Percentiles rank a stretch among this genome's conserved stretches.
Conservation (phyloP, 2,329 filamentous ascomycete genomes). For the Alternaria atra region DNA sequence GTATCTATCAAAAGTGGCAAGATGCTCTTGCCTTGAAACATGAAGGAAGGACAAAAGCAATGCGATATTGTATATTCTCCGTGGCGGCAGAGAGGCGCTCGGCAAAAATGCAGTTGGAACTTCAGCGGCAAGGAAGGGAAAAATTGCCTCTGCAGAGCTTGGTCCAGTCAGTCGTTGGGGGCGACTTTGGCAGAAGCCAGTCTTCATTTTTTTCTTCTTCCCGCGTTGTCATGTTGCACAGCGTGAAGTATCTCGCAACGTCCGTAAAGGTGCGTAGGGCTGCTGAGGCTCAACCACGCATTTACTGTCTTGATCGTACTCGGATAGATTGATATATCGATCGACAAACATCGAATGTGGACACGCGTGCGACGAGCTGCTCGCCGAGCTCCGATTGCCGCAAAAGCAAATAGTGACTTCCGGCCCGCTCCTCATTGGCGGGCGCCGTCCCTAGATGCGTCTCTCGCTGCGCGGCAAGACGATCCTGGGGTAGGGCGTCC, state of each 20-base stretch:
- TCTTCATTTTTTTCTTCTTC: neutral
- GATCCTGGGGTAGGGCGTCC: conserved; percentile 36
- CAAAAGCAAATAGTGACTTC: conserved; percentile 7
- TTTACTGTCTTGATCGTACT: neutral
- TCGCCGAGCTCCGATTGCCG: conserved; percentile 9
- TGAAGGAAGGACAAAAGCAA: conserved; percentile 9
- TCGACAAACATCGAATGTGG: neutral
- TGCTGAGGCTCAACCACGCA: neutral
- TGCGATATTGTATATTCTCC: neutral
- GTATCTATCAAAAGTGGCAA: neutral
- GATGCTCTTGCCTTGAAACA: conserved; percentile 1
- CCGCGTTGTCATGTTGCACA: neutral
- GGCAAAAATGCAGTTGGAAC: neutral
- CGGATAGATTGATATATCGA: neutral
- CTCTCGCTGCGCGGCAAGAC: conserved; percentile 8
- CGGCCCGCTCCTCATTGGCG: conserved; percentile 16
- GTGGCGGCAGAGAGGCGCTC: conserved; percentile 1
- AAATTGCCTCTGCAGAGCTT: neutral
- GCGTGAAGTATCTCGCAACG: neutral
- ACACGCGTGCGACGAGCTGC: conserved; percentile 1
- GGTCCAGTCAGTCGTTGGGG: conserved; percentile 1
- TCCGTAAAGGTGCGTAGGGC: neutral
- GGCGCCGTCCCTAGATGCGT: conserved; percentile 2
- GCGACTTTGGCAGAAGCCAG: neutral
- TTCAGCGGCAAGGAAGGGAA: neutral